phyloP scores from a whole-genome alignment of 2,329 filamentous ascomycete genomes.

The Aspergillus sp. region DNA sequence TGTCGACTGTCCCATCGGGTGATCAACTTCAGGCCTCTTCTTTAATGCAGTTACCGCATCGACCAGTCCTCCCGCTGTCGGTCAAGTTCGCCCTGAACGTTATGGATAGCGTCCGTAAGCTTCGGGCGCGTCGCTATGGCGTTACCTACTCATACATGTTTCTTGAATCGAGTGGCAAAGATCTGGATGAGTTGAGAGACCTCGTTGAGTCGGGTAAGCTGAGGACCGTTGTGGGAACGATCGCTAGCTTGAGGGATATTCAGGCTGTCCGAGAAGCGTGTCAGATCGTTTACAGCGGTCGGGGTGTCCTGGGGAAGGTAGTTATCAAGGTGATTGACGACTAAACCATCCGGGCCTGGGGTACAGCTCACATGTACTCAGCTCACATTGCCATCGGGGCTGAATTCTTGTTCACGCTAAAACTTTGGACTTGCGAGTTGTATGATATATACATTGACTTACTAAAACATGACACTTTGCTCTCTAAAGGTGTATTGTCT shows the following conservation, averaged over 20 bases:
- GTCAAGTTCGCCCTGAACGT: slow-evolving; percentile 28
- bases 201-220: slow-evolving; percentile 45
- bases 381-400: background rate
- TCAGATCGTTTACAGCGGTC: slow-evolving; percentile 40
- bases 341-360: background rate
- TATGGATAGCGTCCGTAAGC: slow-evolving; percentile 22
- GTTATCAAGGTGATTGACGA: slow-evolving; percentile 29
- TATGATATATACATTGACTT: background rate
- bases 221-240: slow-evolving; percentile 43
- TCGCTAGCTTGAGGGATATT: slow-evolving; percentile 45
- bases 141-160: slow-evolving; percentile 49
- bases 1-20: slow-evolving; percentile 38
- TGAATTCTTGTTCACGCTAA: too few species aligned
- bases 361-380: background rate
- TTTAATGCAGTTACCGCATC: slow-evolving; percentile 19
- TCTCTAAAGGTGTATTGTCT: too few species aligned
- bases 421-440: background rate
- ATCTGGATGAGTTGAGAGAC: slow-evolving; percentile 44
- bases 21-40: slow-evolving; percentile 31
- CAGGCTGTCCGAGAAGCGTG: slow-evolving; percentile 44
- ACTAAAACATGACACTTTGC: too few species aligned
- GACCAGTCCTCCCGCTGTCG: slow-evolving; percentile 1
- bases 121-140: slow-evolving; percentile 38
- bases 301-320: slow-evolving; percentile 46
- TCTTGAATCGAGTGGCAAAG: slow-evolving; percentile 38